Conservation (phyloP, 2,329 filamentous ascomycete genomes). For the Calcarisporium arbuscula region DNA sequence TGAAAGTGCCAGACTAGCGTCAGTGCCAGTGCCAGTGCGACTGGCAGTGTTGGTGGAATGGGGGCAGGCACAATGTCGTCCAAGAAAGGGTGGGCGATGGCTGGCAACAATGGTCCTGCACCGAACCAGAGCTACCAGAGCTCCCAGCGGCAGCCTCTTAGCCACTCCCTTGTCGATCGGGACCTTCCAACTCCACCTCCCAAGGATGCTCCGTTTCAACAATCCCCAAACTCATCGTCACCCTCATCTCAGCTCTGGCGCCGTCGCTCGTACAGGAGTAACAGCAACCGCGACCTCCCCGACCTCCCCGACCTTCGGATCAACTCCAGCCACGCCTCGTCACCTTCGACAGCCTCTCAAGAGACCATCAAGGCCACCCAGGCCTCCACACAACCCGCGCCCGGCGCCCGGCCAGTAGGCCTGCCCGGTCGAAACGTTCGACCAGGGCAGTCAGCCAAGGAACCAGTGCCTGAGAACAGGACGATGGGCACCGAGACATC, state of each 20-base stretch:
- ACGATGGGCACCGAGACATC: slow-evolving; percentile 28
- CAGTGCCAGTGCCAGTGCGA: slow-evolving; percentile 1
- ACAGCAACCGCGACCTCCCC: slow-evolving; percentile 39
- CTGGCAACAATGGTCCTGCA: too few species aligned
- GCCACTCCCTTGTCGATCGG: too few species aligned
- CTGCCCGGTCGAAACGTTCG: slow-evolving; percentile 23
- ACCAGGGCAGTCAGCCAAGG: slow-evolving; percentile 11
- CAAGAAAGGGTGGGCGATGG: too few species aligned
- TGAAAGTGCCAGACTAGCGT: too few species aligned
- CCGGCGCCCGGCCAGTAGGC: slow-evolving; percentile 8
- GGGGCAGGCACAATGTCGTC: too few species aligned
- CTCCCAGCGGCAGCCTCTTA: too few species aligned
- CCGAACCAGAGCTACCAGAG: too few species aligned
- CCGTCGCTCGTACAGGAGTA: slow-evolving; percentile 43
- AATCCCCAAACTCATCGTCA: slow-evolving; percentile 15
- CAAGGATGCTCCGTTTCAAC: slow-evolving; percentile 13
- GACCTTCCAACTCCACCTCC: slow-evolving; percentile 10
- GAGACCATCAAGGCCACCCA: slow-evolving; percentile 1
- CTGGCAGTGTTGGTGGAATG: too few species aligned
- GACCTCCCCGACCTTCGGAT: slow-evolving; percentile 44
- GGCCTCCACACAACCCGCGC: not conserved
- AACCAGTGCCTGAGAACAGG: slow-evolving; percentile 12
- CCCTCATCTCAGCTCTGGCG: slow-evolving; percentile 37
- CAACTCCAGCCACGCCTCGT: slow-evolving; percentile 43
- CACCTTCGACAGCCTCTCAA: slow-evolving; percentile 24